Conservation (phyloP, 202 grass and related monocot genomes). For the Bolboschoenoplectus hybrid region DNA sequence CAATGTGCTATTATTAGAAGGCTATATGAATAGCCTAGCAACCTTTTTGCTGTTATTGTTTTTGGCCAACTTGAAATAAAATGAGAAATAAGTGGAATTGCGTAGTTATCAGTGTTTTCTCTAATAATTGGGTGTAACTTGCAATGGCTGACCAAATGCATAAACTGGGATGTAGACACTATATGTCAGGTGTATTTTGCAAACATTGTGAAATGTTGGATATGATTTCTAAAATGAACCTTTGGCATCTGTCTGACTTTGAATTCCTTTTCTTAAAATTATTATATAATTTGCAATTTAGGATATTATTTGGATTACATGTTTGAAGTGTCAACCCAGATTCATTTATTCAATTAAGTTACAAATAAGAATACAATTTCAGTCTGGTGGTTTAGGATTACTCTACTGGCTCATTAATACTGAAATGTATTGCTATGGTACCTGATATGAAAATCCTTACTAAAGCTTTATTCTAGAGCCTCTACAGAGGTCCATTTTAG, state of each 20-base stretch:
- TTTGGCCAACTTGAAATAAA: not conserved
- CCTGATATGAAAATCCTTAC: not conserved
- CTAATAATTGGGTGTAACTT: not conserved
- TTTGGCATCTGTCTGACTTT: not conserved
- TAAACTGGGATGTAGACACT: not conserved
- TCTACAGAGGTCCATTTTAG: not conserved
- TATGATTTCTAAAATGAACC: not conserved
- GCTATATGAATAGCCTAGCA: not conserved
- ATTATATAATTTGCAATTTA: not conserved
- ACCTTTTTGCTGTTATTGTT: not conserved
- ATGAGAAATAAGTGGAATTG: not conserved
- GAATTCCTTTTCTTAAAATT: not conserved
- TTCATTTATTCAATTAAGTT: not conserved
- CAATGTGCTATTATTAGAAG: not conserved
- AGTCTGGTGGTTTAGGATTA: not conserved
- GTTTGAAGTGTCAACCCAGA: not conserved
- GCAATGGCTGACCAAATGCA: not conserved
- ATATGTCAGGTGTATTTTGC: not conserved
- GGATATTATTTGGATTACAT: constrained; percentile 13
- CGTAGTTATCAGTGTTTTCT: not conserved
- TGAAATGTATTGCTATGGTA: not conserved
- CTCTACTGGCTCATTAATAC: constrained; percentile 1
- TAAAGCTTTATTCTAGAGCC: not conserved
- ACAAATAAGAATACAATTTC: constrained; percentile 8
- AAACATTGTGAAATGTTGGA: not conserved